Percentiles rank a stretch among this genome's conserved stretches.
phyloP scores from a whole-genome alignment of 352 stramenopile species.

The Albugo laibachii region DNA sequence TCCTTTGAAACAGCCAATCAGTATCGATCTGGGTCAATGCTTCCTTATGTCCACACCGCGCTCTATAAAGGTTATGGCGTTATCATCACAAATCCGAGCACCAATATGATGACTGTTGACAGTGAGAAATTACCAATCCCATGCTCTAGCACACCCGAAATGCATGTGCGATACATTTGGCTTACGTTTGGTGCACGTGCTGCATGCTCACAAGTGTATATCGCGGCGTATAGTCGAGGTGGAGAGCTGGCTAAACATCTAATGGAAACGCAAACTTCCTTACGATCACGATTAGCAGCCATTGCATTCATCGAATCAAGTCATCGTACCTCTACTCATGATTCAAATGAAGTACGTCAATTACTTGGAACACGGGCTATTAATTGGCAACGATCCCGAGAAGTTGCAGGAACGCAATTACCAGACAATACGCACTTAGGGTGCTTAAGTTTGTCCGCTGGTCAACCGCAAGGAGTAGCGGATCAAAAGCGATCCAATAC shows the following conservation, averaged over 20 bases:
- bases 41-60: slow-evolving; percentile 60
- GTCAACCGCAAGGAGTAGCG: slow-evolving; percentile 24
- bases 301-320: slow-evolving; percentile 73
- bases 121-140: slow-evolving; percentile 59
- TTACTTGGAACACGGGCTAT: slow-evolving; percentile 52
- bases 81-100: slow-evolving; percentile 64
- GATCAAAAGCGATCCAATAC: slow-evolving; percentile 68
- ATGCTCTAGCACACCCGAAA: slow-evolving; percentile 49
- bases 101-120: slow-evolving; percentile 44
- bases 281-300: slow-evolving; percentile 37
- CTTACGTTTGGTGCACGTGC: slow-evolving; percentile 49
- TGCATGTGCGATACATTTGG: slow-evolving; percentile 68
- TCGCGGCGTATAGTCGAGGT: slow-evolving; percentile 53
- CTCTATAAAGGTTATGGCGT: slow-evolving; percentile 69
- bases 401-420: slow-evolving; percentile 40
- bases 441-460: slow-evolving; percentile 55
- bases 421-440: slow-evolving; percentile 49
- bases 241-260: slow-evolving; percentile 54
- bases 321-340: slow-evolving; percentile 38
- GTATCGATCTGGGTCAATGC: slow-evolving; percentile 67
- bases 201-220: slow-evolving; percentile 56
- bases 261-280: slow-evolving; percentile 35
- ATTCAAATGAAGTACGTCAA: slow-evolving; percentile 41
- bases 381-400: slow-evolving; percentile 63
- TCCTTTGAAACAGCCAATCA: slow-evolving; percentile 43